Evolutionary conservation across 2,329 filamentous ascomycete genomes (phyloP), one percentile per base, ranked within the genome.

Genomic region (Aschersonia sp.): DNA sequence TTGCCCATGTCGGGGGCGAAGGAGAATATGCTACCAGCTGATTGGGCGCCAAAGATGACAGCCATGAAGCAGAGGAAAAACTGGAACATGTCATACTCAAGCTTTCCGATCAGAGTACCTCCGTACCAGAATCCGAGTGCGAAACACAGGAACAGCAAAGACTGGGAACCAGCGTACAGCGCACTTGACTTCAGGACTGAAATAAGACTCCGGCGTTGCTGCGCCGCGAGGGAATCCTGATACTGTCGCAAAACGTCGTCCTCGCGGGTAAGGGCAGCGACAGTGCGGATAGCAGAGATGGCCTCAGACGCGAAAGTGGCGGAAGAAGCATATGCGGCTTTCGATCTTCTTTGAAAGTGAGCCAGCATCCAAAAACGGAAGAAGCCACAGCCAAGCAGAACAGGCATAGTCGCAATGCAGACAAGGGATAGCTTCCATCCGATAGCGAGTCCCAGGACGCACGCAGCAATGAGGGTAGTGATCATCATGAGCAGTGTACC

Each of bases 111-210:
- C 33, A 92, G 69, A 0, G 74, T 84, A 31, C 87, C 86, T 51
- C 88, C 88, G 57, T 92, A 95, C 87, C 87, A 96, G 70, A 96
- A 96, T 2, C 85, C 87, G 4, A 96, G 77, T 0, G 88, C 88
- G 50, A 92, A 82, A 54, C 83, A 87, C 44, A 88, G 71, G 67
- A 94, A 94, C 51, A 86, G 78, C 50, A 94, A 69, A 0, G 85
- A 88, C 66, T 96, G 89, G 1, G 87, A 86, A 2, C 81, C 76
- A 1, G 89, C 87, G 59, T 94, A 97, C 5, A 96, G 76, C 1
- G 74, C 61, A 9, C 85, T 89, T 0, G 86, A 87, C 57, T 81
- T 83, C 51, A 87, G 62, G 33, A 95, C 77, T 0, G 87, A 92
- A 8, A 74, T 72, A 39, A 94, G 63, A 51, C 84, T 86, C 44